These are phyloP conservation scores for Scheffersomyces spartinae DNA, from an alignment of 805 yeast species.

Conservation along the genomic window DNA sequence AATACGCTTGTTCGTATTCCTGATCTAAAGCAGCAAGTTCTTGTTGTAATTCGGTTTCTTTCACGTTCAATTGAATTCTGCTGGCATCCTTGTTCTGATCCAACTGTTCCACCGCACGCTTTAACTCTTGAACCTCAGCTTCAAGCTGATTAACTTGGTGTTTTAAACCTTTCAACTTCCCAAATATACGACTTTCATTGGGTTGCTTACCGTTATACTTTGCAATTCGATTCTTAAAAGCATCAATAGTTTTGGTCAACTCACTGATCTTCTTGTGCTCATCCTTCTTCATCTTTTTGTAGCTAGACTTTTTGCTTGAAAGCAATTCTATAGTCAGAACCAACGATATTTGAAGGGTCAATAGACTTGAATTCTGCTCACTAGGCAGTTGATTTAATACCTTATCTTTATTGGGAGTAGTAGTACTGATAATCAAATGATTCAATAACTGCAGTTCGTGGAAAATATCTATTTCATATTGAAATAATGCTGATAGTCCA, in stretches of 20 bases:
- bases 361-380: constrained; percentile 15
- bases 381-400: constrained; percentile 15
- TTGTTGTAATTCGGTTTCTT: constrained; percentile 8
- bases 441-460: constrained; percentile 7
- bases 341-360: constrained; percentile 22
- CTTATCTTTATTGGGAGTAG: constrained; percentile 9
- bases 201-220: constrained; percentile 14
- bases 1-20: constrained; percentile 14
- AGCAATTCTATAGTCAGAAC: constrained; percentile 18
- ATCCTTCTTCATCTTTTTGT: constrained; percentile 24
- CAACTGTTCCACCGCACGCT: constrained; percentile 8
- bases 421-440: constrained; percentile 20
- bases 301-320: constrained; percentile 10
- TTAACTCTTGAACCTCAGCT: constrained; percentile 17
- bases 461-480: constrained; percentile 23
- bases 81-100: constrained; percentile 6
- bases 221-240: constrained; percentile 17
- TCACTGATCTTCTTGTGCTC: constrained; percentile 24
- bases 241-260: constrained; percentile 20
- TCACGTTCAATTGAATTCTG: constrained; percentile 7
- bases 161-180: constrained; percentile 28
- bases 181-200: constrained; percentile 19
- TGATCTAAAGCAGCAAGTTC: too few species aligned
- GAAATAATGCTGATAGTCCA: constrained; percentile 25
- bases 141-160: constrained; percentile 29